A percentile compares a stretch with the other conserved stretches of the same genome.
Conservation (phyloP, 176 grass and related monocot genomes). For the Juncus effusus region DNA sequence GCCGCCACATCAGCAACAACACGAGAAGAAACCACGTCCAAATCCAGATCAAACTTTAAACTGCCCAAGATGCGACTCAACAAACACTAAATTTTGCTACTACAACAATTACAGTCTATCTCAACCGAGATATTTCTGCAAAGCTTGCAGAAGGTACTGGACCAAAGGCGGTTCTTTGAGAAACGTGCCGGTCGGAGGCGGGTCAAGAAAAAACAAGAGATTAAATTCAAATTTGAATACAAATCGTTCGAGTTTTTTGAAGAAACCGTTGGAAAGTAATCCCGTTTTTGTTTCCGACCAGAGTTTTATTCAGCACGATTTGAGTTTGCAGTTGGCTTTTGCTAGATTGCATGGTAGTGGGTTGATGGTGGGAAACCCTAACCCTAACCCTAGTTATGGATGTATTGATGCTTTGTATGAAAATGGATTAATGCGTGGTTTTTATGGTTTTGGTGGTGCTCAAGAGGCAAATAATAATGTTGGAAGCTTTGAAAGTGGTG, state of each 20-base stretch:
- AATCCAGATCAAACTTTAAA: conserved; percentile 76
- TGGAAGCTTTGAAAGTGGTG: conserved; percentile 18
- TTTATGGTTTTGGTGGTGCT: conserved; percentile 15
- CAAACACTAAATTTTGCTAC: conserved; percentile 98
- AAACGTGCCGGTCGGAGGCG: conserved; percentile 90
- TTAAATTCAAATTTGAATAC: conserved; percentile 38
- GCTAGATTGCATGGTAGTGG: conserved; percentile 29
- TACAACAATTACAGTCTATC: conserved; percentile 99
- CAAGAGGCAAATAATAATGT: conserved; percentile 12
- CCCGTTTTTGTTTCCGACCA: conserved; percentile 9
- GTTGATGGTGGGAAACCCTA: conserved; percentile 24
- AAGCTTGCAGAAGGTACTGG: conserved; percentile 94
- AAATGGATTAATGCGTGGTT: conserved; percentile 26
- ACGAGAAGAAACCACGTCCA: conserved; percentile 53
- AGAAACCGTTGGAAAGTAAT: conserved; percentile 18
- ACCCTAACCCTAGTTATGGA: conserved; percentile 26
- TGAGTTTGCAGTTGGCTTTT: conserved; percentile 21
- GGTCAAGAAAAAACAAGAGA: conserved; percentile 91
- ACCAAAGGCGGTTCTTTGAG: conserved; percentile 87
- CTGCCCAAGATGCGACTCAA: conserved; percentile 89
- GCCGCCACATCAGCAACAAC: conserved; percentile 23
- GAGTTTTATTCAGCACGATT: conserved; percentile 5
- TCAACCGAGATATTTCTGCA: conserved; percentile 98
- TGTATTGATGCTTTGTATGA: conserved; percentile 18
- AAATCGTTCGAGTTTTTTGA: conserved; percentile 16